These are phyloP conservation scores for Boechera stricta DNA, from an alignment of 345 rosid genomes.

Conservation along the genomic window DNA sequence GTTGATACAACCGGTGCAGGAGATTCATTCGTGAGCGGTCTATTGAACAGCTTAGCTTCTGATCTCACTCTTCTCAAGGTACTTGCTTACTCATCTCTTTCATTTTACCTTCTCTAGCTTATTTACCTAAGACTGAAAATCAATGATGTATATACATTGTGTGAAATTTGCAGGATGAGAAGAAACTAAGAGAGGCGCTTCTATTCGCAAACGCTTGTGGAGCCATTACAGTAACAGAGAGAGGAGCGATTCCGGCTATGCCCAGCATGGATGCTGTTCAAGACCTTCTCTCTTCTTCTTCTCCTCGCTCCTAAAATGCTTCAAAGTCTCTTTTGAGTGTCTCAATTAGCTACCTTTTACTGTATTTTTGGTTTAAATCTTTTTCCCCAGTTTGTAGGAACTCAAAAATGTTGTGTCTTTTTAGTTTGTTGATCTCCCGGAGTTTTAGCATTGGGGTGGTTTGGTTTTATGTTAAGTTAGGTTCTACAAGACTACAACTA, in stretches of 20 bases:
- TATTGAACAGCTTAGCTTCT: slow-evolving; percentile 65
- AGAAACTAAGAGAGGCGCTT: slow-evolving; percentile 74
- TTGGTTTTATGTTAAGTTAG: slow-evolving; percentile 8
- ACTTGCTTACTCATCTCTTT: not conserved
- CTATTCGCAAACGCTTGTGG: slow-evolving; percentile 87
- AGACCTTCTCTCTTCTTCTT: slow-evolving; percentile 47
- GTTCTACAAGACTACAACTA: not conserved
- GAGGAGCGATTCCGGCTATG: slow-evolving; percentile 95
- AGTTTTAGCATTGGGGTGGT: slow-evolving; percentile 31
- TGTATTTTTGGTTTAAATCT: not conserved
- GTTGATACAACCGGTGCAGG: slow-evolving; percentile 93
- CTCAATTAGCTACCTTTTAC: not conserved
- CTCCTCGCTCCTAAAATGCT: slow-evolving; percentile 32
- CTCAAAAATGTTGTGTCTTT: slow-evolving; percentile 41
- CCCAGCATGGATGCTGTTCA: slow-evolving; percentile 77
- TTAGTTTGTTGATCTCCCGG: slow-evolving; percentile 43
- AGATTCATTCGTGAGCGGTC: slow-evolving; percentile 79
- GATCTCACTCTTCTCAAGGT: slow-evolving; percentile 59
- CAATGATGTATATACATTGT: too few relatives aligned
- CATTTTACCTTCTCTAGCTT: not conserved
- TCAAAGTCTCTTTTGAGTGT: slow-evolving; percentile 5
- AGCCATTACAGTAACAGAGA: slow-evolving; percentile 79
- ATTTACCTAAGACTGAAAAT: too few relatives aligned
- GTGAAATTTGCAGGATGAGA: slow-evolving; percentile 66
- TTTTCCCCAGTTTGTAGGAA: slow-evolving; percentile 35